phyloP scores from a whole-genome alignment of 148 eudicot genomes.

The Beta vulgaris region DNA sequence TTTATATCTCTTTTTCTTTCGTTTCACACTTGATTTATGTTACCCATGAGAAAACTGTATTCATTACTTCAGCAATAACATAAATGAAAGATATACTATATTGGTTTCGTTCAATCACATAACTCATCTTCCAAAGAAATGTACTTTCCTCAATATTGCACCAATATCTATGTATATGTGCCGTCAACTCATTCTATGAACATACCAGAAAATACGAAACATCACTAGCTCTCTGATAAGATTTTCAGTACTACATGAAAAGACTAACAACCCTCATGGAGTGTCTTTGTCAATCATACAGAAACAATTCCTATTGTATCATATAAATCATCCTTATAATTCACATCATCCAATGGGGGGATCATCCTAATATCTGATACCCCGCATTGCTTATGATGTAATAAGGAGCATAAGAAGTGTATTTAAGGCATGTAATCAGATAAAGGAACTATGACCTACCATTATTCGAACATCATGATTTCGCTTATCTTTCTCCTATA shows the following conservation, averaged over 20 bases:
- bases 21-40: constrained; percentile 1
- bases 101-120: background rate
- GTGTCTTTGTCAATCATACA: background rate
- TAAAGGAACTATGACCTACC: constrained; percentile 7
- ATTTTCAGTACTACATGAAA: background rate
- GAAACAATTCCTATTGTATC: background rate
- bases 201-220: background rate
- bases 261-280: background rate
- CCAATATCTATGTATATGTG: background rate
- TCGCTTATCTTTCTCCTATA: constrained; percentile 17
- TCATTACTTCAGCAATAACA: constrained; percentile 21
- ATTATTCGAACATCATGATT: constrained; percentile 9
- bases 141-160: background rate
- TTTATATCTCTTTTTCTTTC: constrained; percentile 9
- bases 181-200: background rate
- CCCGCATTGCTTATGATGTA: constrained; percentile 1
- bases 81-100: constrained; percentile 4
- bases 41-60: background rate
- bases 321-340: background rate
- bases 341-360: constrained; percentile 5
- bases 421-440: background rate
- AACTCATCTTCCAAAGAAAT: background rate
- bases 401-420: background rate
- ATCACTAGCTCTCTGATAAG: background rate
- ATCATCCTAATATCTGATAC: constrained; percentile 15